Base-by-base conservation (phyloP, 345 rosid genomes). In the Heritiera littoralis region DNA sequence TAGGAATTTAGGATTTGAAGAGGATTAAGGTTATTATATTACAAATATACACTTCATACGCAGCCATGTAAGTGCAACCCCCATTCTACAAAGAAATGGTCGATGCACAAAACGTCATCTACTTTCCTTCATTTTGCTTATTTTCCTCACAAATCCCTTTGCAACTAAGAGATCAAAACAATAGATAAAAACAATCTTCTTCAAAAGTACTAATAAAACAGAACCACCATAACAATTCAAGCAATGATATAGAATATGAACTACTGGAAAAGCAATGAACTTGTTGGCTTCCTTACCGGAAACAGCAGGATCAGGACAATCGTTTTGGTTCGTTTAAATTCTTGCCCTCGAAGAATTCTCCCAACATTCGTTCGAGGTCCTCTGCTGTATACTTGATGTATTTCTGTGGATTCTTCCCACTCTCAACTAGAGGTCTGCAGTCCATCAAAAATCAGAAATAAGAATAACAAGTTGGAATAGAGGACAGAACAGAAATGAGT, bases 261-360 rank as follows among this genome's bases (percentile, higher is more conserved):
- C 61, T 52, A 32, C 75, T 20, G 1, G 45, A 52, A 52, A 72
- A 18, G 17, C 49, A 14, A 20, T n/a, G 18, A 12, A 66, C n/a
- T 52, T 30, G 23, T 9, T 14, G 6, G 23, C 32, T 71, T 63
- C 46, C 49, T 30, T 20, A 11, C 14, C 58, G 9, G 4, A 7
- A 43, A 28, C 10, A 1, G 52, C 20, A 48, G 43, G 20, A 58
- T 32, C 40, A 32, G 55, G 77, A 74, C 86, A 88, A 92, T 41
- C 98, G 89, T 81, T 86, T 89, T 9, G 90, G 88, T 76, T 96
- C 99, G 77, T 79, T 91, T 81, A 83, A 75, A 52, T 86, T 89
- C 88, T 90, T 94, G 72, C 97, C 98, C 81, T 96, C 99, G 23
- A 96, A 96, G 82, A 96, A 94, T 79, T 96, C 98, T 13, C 95